These are phyloP conservation scores for Penicillium sp. DNA, from an alignment of 2,329 filamentous ascomycete genomes.

Conservation along the genomic window DNA sequence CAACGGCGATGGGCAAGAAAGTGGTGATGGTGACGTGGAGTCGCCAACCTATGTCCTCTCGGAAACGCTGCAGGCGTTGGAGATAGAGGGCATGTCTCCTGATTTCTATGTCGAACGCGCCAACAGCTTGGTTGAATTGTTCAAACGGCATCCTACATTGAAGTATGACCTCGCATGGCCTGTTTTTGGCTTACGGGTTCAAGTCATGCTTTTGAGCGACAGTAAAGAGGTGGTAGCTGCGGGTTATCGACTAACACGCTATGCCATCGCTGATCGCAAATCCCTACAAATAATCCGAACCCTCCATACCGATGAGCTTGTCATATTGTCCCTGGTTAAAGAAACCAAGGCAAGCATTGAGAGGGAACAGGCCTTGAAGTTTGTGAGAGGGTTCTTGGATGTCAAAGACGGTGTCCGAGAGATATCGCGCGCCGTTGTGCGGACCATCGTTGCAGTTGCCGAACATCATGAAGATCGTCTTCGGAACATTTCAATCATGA, in stretches of 20 bases:
- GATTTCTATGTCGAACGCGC: constrained; percentile 95
- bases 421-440: constrained; percentile 79
- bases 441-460: constrained; percentile 86
- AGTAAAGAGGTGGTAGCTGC: constrained; percentile 94
- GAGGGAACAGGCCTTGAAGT: constrained; percentile 93
- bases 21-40: constrained; percentile 68
- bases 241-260: constrained; percentile 87
- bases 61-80: constrained; percentile 85
- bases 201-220: constrained; percentile 93
- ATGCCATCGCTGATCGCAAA: constrained; percentile 86
- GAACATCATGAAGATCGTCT: constrained; percentile 82
- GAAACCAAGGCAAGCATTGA: constrained; percentile 97
- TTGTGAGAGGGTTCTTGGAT: constrained; percentile 90
- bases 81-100: constrained; percentile 79
- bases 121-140: constrained; percentile 92
- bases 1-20: constrained; percentile 43
- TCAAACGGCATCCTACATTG: constrained; percentile 85
- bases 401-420: constrained; percentile 90
- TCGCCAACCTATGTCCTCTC: constrained; percentile 89
- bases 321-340: constrained; percentile 88
- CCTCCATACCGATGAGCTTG: constrained; percentile 87
- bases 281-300: constrained; percentile 85
- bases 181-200: constrained; percentile 87
- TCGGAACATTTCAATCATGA: constrained; percentile 87
- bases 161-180: constrained; percentile 98